These are phyloP conservation scores for Malassezia obtusa DNA, from an alignment of 1,284 basidiomycete genomes.

Conservation along the genomic window DNA sequence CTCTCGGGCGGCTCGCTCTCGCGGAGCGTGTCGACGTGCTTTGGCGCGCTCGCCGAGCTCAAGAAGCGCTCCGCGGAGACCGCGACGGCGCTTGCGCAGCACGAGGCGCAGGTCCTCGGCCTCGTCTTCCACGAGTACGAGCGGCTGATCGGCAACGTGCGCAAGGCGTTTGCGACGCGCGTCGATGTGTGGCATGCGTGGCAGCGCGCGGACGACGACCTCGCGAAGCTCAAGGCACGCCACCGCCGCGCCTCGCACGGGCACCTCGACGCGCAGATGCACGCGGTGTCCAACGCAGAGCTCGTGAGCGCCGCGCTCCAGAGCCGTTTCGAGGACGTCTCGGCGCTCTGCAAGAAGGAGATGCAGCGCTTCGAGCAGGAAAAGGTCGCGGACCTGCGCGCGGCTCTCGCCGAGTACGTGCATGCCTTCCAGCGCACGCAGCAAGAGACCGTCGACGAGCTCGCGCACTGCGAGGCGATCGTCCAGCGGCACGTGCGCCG, in stretches of 20 bases:
- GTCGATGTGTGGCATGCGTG: conserved; percentile 70
- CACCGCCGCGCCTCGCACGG: conserved; percentile 72
- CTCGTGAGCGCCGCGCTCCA: conserved; percentile 49
- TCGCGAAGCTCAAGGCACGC: conserved; percentile 60
- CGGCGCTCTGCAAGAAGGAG: conserved; percentile 77
- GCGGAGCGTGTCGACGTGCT: conserved; percentile 44
- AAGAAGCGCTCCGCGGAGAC: conserved; percentile 35
- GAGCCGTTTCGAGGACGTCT: conserved; percentile 76
- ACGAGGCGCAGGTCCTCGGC: conserved; percentile 50
- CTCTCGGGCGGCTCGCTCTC: conserved; percentile 47
- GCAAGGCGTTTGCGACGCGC: conserved; percentile 77
- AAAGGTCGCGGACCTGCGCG: conserved; percentile 77
- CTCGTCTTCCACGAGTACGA: conserved; percentile 83
- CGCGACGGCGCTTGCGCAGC: conserved; percentile 34
- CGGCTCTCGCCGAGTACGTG: conserved; percentile 63
- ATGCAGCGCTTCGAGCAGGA: conserved; percentile 88
- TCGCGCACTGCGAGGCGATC: conserved; percentile 28
- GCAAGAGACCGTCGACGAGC: conserved; percentile 57
- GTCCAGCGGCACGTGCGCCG: conserved; percentile 23
- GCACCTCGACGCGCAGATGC: conserved; percentile 45
- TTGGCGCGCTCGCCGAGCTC: conserved; percentile 45
- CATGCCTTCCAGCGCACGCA: conserved; percentile 72
- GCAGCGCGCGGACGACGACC: conserved; percentile 66
- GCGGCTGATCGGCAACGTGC: conserved; percentile 75
- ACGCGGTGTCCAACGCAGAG: conserved; percentile 28